A percentile compares a stretch with the other conserved stretches of the same genome.
Evolutionary conservation across 1,284 basidiomycete species (phyloP).

Genomic region (Caloboletus inedulis): DNA sequence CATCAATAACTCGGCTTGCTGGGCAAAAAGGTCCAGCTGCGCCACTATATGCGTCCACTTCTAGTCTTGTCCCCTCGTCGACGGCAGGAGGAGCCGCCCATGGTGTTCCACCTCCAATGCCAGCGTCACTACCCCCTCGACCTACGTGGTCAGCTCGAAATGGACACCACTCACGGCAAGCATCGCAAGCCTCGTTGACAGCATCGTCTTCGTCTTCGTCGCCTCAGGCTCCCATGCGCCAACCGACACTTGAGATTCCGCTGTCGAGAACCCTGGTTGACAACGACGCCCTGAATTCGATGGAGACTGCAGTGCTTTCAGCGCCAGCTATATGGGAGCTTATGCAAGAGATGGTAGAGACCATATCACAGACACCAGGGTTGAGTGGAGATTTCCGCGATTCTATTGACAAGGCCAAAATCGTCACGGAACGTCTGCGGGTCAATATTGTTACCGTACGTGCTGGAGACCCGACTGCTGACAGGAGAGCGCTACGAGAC

Average conservation of each 20-base stretch:
- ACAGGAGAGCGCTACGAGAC: constrained; percentile 60
- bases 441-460: constrained; percentile 52
- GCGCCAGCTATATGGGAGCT: constrained; percentile 73
- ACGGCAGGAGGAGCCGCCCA: constrained; percentile 6
- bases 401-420: constrained; percentile 52
- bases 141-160: constrained; percentile 15
- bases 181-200: constrained; percentile 54
- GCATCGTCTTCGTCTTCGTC: constrained; percentile 44
- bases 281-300: constrained; percentile 65
- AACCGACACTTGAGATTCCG: constrained; percentile 43
- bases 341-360: constrained; percentile 56
- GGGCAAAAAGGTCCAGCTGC: constrained; percentile 41
- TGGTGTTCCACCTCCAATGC: constrained; percentile 12
- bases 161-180: constrained; percentile 50
- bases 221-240: constrained; percentile 34
- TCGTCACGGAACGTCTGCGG: constrained; percentile 54
- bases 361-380: constrained; percentile 39
- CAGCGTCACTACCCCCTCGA: constrained; percentile 16
- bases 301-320: constrained; percentile 63
- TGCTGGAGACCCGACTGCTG: constrained; percentile 44
- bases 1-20: constrained; percentile 47
- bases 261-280: constrained; percentile 59
- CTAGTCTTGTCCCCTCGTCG: constrained; percentile 16
- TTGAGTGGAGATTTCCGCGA: constrained; percentile 44
- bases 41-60: constrained; percentile 26